phyloP scores from a whole-genome alignment of 2,329 filamentous ascomycete genomes.

The Botryotinia narcissicola region DNA sequence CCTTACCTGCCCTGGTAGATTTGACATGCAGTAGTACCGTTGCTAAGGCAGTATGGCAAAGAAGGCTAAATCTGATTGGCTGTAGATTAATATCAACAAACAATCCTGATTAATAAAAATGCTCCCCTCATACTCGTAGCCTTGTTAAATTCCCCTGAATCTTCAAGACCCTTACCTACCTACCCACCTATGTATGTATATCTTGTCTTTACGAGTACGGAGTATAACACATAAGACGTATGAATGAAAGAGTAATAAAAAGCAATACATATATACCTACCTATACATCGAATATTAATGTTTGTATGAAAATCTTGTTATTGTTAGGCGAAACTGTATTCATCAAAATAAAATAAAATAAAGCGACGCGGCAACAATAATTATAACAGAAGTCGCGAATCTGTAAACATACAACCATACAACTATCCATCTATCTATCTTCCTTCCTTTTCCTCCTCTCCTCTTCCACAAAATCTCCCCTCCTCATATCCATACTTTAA shows the following conservation, averaged over 20 bases:
- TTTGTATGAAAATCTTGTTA: background rate
- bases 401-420: background rate
- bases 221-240: too few relatives aligned
- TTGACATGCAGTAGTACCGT: constrained; percentile 6
- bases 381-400: background rate
- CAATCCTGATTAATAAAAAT: background rate
- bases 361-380: background rate
- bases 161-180: background rate
- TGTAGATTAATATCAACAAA: background rate
- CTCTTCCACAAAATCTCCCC: background rate
- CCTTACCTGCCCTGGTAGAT: background rate
- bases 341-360: background rate
- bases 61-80: background rate
- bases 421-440: background rate
- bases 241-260: background rate
- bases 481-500: background rate
- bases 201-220: background rate
- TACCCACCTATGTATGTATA: background rate
- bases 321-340: background rate
- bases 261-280: background rate
- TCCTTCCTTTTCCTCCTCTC: background rate
- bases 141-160: background rate
- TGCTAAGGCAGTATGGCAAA: background rate
- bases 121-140: background rate
- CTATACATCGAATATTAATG: background rate